Conservation (phyloP, 306 rosid genomes). For the Casuarina cunninghamiana region DNA sequence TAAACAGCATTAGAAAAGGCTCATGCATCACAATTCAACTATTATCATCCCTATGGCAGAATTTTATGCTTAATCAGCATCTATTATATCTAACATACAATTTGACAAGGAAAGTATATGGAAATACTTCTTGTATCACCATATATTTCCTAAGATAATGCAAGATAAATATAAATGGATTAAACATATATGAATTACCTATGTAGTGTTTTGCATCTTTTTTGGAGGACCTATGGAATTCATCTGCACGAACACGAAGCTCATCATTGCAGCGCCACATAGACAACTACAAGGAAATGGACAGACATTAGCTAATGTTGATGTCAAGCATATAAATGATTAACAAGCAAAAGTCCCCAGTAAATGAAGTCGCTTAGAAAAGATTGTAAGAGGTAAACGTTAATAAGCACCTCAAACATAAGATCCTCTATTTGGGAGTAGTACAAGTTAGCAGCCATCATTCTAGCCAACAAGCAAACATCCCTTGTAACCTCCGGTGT, state of each 20-base stretch:
- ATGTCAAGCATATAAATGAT: conserved; percentile 5
- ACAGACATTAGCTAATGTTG: conserved; percentile 17
- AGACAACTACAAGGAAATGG: conserved; percentile 63
- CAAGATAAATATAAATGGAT: not conserved
- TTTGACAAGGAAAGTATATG: not conserved
- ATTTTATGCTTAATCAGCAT: not conserved
- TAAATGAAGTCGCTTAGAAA: conserved; percentile 11
- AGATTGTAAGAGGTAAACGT: conserved; percentile 20
- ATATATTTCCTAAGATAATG: not conserved
- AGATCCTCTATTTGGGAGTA: conserved; percentile 98
- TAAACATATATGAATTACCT: conserved; percentile 45
- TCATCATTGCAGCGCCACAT: conserved; percentile 99
- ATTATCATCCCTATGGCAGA: not conserved
- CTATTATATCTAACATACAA: not conserved
- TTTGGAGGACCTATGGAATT: conserved; percentile 63
- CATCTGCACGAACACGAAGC: conserved; percentile 79
- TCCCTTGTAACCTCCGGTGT: conserved; percentile 99
- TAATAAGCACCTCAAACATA: conserved; percentile 82
- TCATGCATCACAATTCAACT: too few relatives aligned
- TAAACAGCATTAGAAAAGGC: too few relatives aligned
- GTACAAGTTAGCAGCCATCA: conserved; percentile 98
- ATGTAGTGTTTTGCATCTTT: conserved; percentile 97
- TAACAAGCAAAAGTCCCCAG: conserved; percentile 8
- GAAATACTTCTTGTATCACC: not conserved
- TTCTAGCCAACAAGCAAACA: conserved; percentile 94